A percentile compares a stretch with the other conserved stretches of the same genome.
Conservation (phyloP, 2,329 filamentous ascomycete species). For the Colletotrichum tropicale region DNA sequence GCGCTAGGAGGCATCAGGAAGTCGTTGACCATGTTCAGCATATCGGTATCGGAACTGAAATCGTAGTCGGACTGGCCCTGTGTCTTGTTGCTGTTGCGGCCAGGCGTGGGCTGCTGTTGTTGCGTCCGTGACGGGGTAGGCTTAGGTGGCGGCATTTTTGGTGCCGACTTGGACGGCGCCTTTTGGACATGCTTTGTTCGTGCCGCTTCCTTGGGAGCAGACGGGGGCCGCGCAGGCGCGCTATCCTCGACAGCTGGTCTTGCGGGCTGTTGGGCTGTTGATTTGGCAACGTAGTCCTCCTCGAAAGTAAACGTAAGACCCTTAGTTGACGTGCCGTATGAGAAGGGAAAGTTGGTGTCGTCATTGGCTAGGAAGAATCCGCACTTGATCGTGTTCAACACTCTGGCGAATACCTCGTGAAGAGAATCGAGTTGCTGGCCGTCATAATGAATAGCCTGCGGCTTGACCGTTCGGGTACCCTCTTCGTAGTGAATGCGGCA, state of each 20-base stretch:
- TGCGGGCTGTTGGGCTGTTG: neutral
- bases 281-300: constrained; percentile 1
- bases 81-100: neutral
- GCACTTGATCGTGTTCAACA: constrained; percentile 53
- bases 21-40: constrained; percentile 53
- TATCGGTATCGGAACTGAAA: constrained; percentile 33
- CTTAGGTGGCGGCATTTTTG: neutral
- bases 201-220: neutral
- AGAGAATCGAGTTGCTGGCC: neutral
- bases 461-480: constrained; percentile 39
- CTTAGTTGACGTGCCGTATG: constrained; percentile 2
- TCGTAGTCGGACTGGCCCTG: constrained; percentile 20
- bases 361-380: constrained; percentile 52
- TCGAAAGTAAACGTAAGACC: constrained; percentile 12
- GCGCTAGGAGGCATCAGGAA: constrained; percentile 52
- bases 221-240: neutral
- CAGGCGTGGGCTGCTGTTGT: constrained; percentile 1
- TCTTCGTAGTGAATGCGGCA: constrained; percentile 43
- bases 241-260: neutral
- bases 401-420: constrained; percentile 40
- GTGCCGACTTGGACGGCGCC: neutral
- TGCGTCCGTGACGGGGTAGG: neutral
- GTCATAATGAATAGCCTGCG: constrained; percentile 39
- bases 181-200: neutral
- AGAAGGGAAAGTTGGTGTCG: constrained; percentile 9